Base-by-base conservation (phyloP, 352 stramenopile species). In the Phytopythium aichiense region DNA sequence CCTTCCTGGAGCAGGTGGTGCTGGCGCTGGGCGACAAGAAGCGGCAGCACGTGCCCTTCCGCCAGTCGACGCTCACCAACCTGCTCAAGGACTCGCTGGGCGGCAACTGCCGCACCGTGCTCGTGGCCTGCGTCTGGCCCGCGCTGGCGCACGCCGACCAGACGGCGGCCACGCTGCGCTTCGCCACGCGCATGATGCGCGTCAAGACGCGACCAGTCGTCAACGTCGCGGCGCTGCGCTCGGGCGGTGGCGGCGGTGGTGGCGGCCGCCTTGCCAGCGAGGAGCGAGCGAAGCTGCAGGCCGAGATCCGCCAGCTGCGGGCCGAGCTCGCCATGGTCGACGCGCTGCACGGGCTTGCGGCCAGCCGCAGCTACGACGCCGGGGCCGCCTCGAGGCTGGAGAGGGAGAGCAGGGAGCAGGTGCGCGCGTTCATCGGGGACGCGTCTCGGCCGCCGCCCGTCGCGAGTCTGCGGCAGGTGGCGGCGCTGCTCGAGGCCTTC, bases 11-110 rank as follows among this genome's bases (percentile, higher is more conserved):
- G 67, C 96, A 91, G 86, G 86, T 79, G 67, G 91, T 85, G 38
- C 94, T 98, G 51, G 97, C 96, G 18, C 67, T 96, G n/a, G 89
- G 81, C 25, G 76, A 97, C 59, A 88, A 93, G 68, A 94, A 78
- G 25, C 78, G 97, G 40, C 80, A 67, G 25, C 92, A 98, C 52
- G 78, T 98, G 20, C 93, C 93, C 20, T 98, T 96, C 56, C 76
- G 93, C n/a, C 92, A 98, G 66, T 95, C 87, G 2, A 96, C 97
- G 61, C 81, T 98, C 28, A 98, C 93, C 35, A 88, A 94, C 23
- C 65, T 98, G 28, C 78, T 98, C 31, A 89, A 96, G 61, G 90
- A 97, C 56, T 90, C 83, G 35, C 69, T 96, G 5, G 84, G 88
- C 7, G 89, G 84, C 28, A 96, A 94, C 60, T 88, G 77, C 46